Evolutionary conservation across 805 yeast genomes (phyloP).

Genomic region (Saturnispora sanitii): DNA sequence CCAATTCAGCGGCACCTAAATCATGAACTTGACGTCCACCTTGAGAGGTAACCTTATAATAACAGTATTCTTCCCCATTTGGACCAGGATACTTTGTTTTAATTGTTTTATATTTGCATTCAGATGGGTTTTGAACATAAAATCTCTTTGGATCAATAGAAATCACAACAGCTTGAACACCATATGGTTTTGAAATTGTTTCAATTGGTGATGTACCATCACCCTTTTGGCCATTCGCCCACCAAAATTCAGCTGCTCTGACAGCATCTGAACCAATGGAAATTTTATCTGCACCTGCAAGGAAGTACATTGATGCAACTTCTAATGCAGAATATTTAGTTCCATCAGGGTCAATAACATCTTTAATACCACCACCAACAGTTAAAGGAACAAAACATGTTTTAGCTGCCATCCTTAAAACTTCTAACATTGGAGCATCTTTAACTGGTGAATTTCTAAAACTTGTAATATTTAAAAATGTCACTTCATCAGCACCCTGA

Average conservation of each 20-base stretch:
- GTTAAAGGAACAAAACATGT: constrained; percentile 94
- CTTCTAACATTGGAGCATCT: constrained; percentile 95
- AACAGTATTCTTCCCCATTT: constrained; percentile 79
- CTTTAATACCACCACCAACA: constrained; percentile 97
- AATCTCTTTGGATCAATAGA: constrained; percentile 95
- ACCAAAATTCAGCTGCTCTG: constrained; percentile 74
- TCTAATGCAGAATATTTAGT: constrained; percentile 71
- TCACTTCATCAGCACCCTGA: constrained; percentile 97
- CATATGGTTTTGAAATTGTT: constrained; percentile 84
- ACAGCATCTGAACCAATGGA: constrained; percentile 99
- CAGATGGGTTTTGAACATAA: constrained; percentile 55
- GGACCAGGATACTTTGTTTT: constrained; percentile 66
- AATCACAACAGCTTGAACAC: constrained; percentile 94
- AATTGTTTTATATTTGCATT: constrained; percentile 53
- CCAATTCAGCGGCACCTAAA: constrained; percentile 84
- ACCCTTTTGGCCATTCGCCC: constrained; percentile 44
- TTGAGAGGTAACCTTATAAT: constrained; percentile 92
- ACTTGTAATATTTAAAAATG: constrained; percentile 90
- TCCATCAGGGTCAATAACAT: constrained; percentile 79
- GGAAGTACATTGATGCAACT: constrained; percentile 85
- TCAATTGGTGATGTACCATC: constrained; percentile 85
- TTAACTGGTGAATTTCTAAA: constrained; percentile 87
- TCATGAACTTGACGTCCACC: constrained; percentile 91
- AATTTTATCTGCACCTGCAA: constrained; percentile 97
- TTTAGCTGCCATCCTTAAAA: constrained; percentile 70